Conservation (phyloP, 2,329 filamentous ascomycete species). For the Talaromyces sp. region DNA sequence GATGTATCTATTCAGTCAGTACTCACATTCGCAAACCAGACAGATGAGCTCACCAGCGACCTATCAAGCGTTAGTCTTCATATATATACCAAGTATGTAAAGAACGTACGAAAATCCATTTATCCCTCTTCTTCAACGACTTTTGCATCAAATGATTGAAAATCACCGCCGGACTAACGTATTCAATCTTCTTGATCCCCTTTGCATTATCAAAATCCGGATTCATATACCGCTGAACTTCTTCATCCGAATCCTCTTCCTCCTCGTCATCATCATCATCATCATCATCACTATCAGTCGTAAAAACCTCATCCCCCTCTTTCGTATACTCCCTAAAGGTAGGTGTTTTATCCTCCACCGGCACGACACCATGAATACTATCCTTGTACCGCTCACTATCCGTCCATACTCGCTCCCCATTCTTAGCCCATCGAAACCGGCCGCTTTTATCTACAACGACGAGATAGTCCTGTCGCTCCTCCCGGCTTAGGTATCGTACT, state of each 20-base stretch:
- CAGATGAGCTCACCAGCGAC: conserved; percentile 17
- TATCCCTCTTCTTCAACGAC: conserved; percentile 77
- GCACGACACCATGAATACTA: conserved; percentile 71
- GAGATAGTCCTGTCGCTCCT: conserved; percentile 77
- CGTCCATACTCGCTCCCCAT: conserved; percentile 73
- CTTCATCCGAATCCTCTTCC: conserved; percentile 51
- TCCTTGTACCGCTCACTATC: conserved; percentile 68
- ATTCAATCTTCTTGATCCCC: conserved; percentile 59
- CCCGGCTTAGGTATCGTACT: conserved; percentile 77
- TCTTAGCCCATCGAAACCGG: conserved; percentile 82
- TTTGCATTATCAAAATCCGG: conserved; percentile 61
- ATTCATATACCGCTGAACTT: conserved; percentile 63
- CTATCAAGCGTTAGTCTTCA: neutral
- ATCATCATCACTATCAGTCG: conserved; percentile 7
- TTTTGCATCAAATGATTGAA: conserved; percentile 71
- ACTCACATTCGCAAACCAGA: neutral
- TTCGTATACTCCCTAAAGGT: conserved; percentile 43
- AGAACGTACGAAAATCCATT: conserved; percentile 75
- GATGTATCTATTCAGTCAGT: conserved; percentile 61
- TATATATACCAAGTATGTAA: neutral
- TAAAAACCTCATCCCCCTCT: conserved; percentile 24
- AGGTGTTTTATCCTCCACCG: conserved; percentile 58
- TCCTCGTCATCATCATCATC: conserved; percentile 19
- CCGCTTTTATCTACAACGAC: conserved; percentile 73
- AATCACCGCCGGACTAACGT: conserved; percentile 68